Conservation (phyloP, 352 stramenopile genomes). For the Phytophthora podocarpi region DNA sequence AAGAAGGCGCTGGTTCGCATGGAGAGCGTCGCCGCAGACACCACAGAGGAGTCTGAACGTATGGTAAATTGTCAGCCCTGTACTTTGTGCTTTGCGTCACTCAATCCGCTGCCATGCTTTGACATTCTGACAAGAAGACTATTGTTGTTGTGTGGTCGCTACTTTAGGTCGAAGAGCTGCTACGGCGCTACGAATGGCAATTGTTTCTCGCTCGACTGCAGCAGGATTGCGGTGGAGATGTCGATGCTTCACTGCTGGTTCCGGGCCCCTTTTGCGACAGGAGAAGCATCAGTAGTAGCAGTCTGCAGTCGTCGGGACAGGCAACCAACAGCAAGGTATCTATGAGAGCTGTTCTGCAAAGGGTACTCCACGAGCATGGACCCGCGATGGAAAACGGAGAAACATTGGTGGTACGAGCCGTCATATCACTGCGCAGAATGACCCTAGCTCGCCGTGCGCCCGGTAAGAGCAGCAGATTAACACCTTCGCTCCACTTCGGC, state of each 20-base stretch:
- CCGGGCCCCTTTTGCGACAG: background rate
- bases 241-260: slow-evolving; percentile 30
- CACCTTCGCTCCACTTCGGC: slow-evolving; percentile 41
- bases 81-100: background rate
- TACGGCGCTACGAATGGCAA: slow-evolving; percentile 34
- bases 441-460: background rate
- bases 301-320: background rate
- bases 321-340: background rate
- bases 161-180: slow-evolving; percentile 21
- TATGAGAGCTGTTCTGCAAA: slow-evolving; percentile 15
- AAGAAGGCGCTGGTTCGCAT: slow-evolving; percentile 44
- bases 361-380: slow-evolving; percentile 32
- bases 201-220: slow-evolving; percentile 43
- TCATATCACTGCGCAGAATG: slow-evolving; percentile 22
- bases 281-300: background rate
- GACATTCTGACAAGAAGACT: background rate
- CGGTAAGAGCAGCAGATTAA: slow-evolving; percentile 6
- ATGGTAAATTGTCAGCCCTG: slow-evolving; percentile 40
- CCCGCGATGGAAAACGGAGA: slow-evolving; percentile 22
- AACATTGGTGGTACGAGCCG: slow-evolving; percentile 21
- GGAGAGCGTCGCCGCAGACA: slow-evolving; percentile 28
- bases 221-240: slow-evolving; percentile 28
- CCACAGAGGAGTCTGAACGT: slow-evolving; percentile 40
- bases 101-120: background rate
- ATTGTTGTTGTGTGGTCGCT: background rate